Evolutionary conservation across 2,329 filamentous ascomycete genomes (phyloP).

Genomic region (Pseudogymnoascus sp.): DNA sequence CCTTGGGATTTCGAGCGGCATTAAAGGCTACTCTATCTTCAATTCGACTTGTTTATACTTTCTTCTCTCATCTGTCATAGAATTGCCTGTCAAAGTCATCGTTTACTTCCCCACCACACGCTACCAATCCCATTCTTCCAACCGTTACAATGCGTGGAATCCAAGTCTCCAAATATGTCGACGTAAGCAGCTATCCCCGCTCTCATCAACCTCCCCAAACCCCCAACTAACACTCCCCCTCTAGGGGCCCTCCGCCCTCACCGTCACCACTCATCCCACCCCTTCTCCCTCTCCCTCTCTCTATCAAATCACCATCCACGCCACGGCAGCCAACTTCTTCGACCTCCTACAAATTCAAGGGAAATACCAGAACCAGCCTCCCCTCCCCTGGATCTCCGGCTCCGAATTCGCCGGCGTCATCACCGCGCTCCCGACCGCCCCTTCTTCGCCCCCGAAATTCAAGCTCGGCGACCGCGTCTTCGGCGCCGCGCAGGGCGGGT

Average conservation of each 20-base stretch:
- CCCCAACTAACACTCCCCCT: slow-evolving; percentile 2
- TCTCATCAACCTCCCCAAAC: background rate
- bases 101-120: background rate
- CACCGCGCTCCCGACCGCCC: slow-evolving; percentile 51
- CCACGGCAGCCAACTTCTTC: slow-evolving; percentile 91
- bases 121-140: background rate
- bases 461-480: slow-evolving; percentile 77
- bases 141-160: slow-evolving; percentile 58
- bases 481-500: slow-evolving; percentile 77
- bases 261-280: slow-evolving; percentile 64
- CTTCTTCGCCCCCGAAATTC: slow-evolving; percentile 46
- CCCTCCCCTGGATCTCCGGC: slow-evolving; percentile 77
- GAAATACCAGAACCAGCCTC: slow-evolving; percentile 89
- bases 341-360: slow-evolving; percentile 91
- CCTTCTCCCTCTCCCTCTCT: slow-evolving; percentile 62
- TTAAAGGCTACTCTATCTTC: background rate
- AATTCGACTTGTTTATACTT: background rate
- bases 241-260: slow-evolving; percentile 76
- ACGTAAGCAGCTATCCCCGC: slow-evolving; percentile 38
- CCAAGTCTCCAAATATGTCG: slow-evolving; percentile 64
- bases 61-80: background rate
- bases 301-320: slow-evolving; percentile 81
- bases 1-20: background rate
- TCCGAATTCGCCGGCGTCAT: slow-evolving; percentile 80
- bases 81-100: background rate